A percentile compares a stretch with the other conserved stretches of the same genome.
Evolutionary conservation across 345 rosid genomes (phyloP).

Genomic region (Eutrema japonicum): DNA sequence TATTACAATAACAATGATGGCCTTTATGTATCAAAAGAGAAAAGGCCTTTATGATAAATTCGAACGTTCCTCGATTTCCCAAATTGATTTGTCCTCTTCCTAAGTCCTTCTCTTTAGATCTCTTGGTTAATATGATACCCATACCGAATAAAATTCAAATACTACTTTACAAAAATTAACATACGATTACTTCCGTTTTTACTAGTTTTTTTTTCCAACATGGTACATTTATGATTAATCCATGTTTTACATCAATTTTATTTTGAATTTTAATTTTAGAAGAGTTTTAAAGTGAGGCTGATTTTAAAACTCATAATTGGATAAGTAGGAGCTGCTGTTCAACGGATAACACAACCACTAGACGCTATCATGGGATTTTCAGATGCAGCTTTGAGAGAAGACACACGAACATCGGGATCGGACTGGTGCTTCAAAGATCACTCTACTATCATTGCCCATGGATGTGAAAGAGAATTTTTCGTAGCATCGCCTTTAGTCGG

Average conservation of each 20-base stretch:
- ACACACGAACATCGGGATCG: too few relatives aligned
- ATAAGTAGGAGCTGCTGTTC: neutral
- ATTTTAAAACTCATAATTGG: neutral
- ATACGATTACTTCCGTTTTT: slow-evolving; percentile 3
- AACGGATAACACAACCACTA: too few relatives aligned
- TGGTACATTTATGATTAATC: slow-evolving; percentile 1
- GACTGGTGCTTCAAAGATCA: too few relatives aligned
- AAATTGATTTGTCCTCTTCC: slow-evolving; percentile 35
- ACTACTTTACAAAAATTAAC: slow-evolving; percentile 15
- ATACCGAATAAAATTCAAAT: slow-evolving; percentile 23
- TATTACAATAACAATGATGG: slow-evolving; percentile 17
- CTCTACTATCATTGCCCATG: too few relatives aligned
- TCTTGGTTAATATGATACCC: slow-evolving; percentile 34
- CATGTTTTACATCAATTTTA: neutral
- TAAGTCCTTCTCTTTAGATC: slow-evolving; percentile 30
- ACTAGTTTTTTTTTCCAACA: neutral
- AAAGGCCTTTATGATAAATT: slow-evolving; percentile 32
- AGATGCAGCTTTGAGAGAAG: too few relatives aligned
- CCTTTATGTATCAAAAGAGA: slow-evolving; percentile 18
- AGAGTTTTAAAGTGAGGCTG: neutral
- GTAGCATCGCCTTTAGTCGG: too few relatives aligned
- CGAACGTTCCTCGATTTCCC: slow-evolving; percentile 48
- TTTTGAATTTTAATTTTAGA: neutral
- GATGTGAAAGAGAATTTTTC: too few relatives aligned
- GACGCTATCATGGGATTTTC: too few relatives aligned